phyloP scores from a whole-genome alignment of 2,329 filamentous ascomycete species.

The Nannizziopsis arthrosporioides region DNA sequence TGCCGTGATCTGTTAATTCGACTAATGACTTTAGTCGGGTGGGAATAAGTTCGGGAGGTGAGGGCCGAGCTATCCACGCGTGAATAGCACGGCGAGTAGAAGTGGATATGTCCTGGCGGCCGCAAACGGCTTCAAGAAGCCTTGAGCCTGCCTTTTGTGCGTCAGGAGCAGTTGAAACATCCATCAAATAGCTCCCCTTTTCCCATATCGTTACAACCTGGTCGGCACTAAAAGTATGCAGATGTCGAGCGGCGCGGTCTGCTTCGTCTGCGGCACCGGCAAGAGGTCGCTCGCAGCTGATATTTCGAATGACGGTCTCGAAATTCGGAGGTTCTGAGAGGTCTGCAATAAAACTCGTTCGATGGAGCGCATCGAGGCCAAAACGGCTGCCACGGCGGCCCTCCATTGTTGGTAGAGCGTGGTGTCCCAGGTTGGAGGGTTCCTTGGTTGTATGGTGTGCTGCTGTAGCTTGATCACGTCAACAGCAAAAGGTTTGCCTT shows the following conservation, averaged over 20 bases:
- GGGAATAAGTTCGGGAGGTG: conserved; percentile 29
- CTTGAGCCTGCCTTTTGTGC: conserved; percentile 27
- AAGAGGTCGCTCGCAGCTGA: conserved; percentile 27
- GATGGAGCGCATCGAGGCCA: conserved; percentile 34
- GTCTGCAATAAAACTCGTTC: conserved; percentile 26
- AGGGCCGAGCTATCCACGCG: conserved; percentile 26
- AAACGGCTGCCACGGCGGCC: conserved; percentile 26
- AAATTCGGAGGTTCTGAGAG: conserved; percentile 32
- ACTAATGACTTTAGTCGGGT: conserved; percentile 31
- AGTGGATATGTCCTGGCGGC: conserved; percentile 31
- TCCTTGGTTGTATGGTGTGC: conserved; percentile 32
- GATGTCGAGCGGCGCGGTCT: conserved; percentile 24
- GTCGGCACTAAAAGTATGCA: conserved; percentile 30
- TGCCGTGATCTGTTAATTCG: conserved; percentile 33
- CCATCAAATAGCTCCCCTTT: conserved; percentile 28
- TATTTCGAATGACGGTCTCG: conserved; percentile 26
- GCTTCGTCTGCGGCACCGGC: conserved; percentile 30
- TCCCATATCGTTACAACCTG: conserved; percentile 33
- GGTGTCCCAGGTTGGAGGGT: conserved; percentile 22
- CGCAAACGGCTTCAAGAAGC: conserved; percentile 28
- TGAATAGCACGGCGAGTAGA: conserved; percentile 26
- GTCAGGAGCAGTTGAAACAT: conserved; percentile 26
- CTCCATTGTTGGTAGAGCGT: conserved; percentile 22
- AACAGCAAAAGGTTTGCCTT: conserved; percentile 29
- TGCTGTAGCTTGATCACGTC: conserved; percentile 36